Evolutionary conservation across 768 basidiomycete species (phyloP), one percentile per base, ranked within the genome.

Genomic region (Boletus rubescentipes): DNA sequence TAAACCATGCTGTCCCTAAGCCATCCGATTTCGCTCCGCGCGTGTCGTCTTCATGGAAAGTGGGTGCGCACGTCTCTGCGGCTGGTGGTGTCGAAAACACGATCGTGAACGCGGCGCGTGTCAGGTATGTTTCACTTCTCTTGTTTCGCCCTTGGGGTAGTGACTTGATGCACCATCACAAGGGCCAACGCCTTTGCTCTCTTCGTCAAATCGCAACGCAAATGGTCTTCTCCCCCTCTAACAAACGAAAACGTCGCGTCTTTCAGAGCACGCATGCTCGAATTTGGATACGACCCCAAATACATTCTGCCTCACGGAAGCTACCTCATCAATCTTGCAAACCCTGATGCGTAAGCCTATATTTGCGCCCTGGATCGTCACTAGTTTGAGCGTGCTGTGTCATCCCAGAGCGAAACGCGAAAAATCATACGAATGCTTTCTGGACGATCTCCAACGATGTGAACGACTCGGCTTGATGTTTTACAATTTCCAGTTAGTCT

Each of bases 1-100:
- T 44, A 21, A 37, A 52, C 9, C 38, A 49, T 3, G 35, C 31
- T 3, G 40, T 57, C 20, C 60, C 58, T 3, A 58, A 54, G 12
- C 65, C 64, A 11, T 67, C 61, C 9, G 72, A 71, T 50, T 74
- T 70, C 45, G 34, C 63, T 9, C 23, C 64, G 7, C 68, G 76
- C 7, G 56, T 61, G 1, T 46, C 59, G 0, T 79, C 73, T 40
- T 61, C 64, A 0, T 89, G 86, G 85, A 87, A 87, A 64, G 75
- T 93, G 12, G 92, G 92, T 2, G 90, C 91, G 5, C 92, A 95
- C 63, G 87, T 93, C 21, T 91, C 90, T 14, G 79, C 87, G 9
- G 82, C 85, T 1, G 91, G 90, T 3, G 92, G 92, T 1, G 82
- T 92, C 0, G 87, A 90, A 65, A 87, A 89, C 51, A 71, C 88